Evolutionary conservation across 768 basidiomycete genomes (phyloP), one percentile per base, ranked within the genome.

Genomic region (Mycena olivaceomarginata): DNA sequence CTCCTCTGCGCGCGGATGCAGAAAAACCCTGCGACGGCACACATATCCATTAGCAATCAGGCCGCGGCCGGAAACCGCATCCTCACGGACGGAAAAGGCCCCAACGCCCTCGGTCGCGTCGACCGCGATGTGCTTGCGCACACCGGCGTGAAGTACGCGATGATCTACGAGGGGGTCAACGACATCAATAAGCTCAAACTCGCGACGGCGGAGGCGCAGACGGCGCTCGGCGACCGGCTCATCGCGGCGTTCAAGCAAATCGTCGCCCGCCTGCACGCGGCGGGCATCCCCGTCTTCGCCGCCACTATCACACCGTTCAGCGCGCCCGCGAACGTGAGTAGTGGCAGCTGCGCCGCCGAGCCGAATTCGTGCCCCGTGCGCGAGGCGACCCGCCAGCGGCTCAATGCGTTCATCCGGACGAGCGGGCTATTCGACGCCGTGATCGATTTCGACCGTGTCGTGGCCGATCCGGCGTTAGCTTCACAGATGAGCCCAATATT

Each of bases 91-190:
- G 88, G 89, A 4, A 84, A 89, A 4, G 90, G 90, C 0, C 90
- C 90, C 8, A 88, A 87, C 79, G 88, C 86, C 13, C 80, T 89
- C 18, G 85, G 87, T 22, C 89, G 91, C 43, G 87, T 90, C 83
- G 89, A 91, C 76, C 85, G 91, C 10, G 91, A 91, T 81, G 89
- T 90, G 40, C 86, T 91, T 57, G 78, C 89, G 11, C 90, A 90
- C 45, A 82, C 88, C 39, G 87, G 88, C n/a, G 85, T 89, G 64
- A 83, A 83, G 53, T 90, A 85, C 81, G 88, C 85, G 41, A 88
- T 91, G 85, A 87, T 91, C 79, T 90, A 90, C 82, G 89, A 90
- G 79, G 90, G 90, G 65, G 89, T 90, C 41, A 91, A 91, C 86
- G 91, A 90, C 85, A 89, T 91, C 69, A 90, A 90, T 4, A 84